These are phyloP conservation scores for Lomentospora prolificans DNA, from an alignment of 2,329 filamentous ascomycete species.

Conservation along the genomic window DNA sequence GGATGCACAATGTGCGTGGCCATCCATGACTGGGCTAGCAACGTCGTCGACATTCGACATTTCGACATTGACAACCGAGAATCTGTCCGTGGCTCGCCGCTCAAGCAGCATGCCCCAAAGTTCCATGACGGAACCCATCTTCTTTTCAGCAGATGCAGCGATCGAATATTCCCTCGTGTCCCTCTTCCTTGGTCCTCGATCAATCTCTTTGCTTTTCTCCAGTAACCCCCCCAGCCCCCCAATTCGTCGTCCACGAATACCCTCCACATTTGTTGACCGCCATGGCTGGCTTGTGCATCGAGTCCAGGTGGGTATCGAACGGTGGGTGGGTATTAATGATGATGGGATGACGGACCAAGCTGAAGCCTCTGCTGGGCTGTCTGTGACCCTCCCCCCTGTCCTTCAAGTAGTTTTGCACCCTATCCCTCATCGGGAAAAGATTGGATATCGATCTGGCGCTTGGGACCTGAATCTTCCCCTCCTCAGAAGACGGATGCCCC, in stretches of 20 bases:
- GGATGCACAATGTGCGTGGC: constrained; percentile 2
- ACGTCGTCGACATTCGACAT: neutral
- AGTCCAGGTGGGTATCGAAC: constrained; percentile 2
- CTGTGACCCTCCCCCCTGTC: neutral
- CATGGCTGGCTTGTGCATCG: no score
- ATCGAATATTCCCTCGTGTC: no score
- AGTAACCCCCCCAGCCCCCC: no score
- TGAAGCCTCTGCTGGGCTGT: neutral
- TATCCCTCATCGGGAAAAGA: neutral
- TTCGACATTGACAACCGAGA: neutral
- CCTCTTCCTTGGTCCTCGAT: neutral
- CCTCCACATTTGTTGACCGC: no score
- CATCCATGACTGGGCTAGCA: neutral
- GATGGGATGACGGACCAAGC: neutral
- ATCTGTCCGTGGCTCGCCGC: neutral
- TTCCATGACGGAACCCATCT: neutral
- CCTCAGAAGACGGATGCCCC: neutral
- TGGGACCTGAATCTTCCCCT: neutral
- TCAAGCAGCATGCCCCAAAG: neutral
- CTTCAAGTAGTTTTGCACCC: no score
- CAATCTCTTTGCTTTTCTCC: neutral
- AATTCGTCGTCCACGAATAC: no score
- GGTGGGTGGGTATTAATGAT: neutral
- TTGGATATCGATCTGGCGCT: neutral
- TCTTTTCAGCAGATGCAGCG: neutral